Percentiles rank a stretch among this genome's conserved stretches.
These are phyloP conservation scores for Sequoia sempervirens DNA, from an alignment of 75 land plant genomes.

Conservation along the genomic window DNA sequence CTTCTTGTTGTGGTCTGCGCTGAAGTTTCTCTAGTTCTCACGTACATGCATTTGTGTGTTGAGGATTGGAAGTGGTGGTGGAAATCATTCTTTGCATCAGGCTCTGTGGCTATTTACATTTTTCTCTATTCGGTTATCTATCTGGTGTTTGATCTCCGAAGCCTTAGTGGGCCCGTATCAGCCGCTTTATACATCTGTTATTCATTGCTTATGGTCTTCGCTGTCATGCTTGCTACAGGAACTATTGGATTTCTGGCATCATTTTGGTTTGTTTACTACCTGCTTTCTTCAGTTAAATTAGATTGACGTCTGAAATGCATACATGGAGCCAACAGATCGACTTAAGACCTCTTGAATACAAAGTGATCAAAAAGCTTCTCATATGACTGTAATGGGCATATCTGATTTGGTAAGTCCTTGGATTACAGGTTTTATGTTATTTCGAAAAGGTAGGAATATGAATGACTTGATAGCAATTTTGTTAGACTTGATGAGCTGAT, in stretches of 20 bases:
- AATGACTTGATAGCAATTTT: constrained; percentile 10
- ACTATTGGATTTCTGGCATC: constrained; percentile 54
- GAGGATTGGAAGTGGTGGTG: constrained; percentile 65
- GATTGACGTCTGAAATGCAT: constrained; percentile 20
- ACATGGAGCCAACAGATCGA: background rate
- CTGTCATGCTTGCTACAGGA: constrained; percentile 56
- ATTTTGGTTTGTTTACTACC: constrained; percentile 58
- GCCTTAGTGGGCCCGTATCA: constrained; percentile 59
- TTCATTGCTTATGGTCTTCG: constrained; percentile 52
- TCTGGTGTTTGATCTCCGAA: constrained; percentile 52
- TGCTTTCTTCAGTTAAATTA: constrained; percentile 60
- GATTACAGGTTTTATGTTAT: background rate
- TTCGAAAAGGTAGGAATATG: background rate
- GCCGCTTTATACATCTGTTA: constrained; percentile 52
- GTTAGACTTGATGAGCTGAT: constrained; percentile 2
- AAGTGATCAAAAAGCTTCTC: background rate
- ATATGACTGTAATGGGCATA: constrained; percentile 2
- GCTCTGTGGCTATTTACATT: constrained; percentile 64
- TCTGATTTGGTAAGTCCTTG: background rate
- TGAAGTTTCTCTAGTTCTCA: constrained; percentile 46
- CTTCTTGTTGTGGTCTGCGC: constrained; percentile 53
- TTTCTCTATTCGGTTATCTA: constrained; percentile 54
- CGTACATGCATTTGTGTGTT: constrained; percentile 44
- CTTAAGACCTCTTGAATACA: background rate
- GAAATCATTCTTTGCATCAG: constrained; percentile 66